Conservation (phyloP, 1,139 yeast species). For the Debaryomyces fabryi region DNA sequence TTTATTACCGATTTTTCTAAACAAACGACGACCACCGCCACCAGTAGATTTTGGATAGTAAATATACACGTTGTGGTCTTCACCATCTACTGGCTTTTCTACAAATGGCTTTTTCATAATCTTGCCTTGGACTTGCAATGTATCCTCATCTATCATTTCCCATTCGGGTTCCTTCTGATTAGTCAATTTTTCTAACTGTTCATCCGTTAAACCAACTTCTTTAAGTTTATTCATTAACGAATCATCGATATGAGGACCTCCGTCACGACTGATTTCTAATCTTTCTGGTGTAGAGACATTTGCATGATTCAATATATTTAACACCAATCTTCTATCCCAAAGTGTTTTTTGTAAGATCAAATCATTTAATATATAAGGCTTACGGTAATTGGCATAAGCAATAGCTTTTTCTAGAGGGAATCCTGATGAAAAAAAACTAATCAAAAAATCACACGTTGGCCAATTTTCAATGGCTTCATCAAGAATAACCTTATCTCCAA, state of each 20-base stretch:
- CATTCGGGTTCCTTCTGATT: slow-evolving; percentile 74
- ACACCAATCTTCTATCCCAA: slow-evolving; percentile 94
- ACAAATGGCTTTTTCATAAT: slow-evolving; percentile 86
- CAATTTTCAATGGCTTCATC: slow-evolving; percentile 94
- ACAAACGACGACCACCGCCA: slow-evolving; percentile 94
- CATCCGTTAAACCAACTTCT: slow-evolving; percentile 40
- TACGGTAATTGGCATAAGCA: slow-evolving; percentile 81
- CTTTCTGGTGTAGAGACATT: slow-evolving; percentile 88
- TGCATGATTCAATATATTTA: slow-evolving; percentile 78
- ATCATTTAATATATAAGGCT: slow-evolving; percentile 90
- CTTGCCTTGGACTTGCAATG: slow-evolving; percentile 75
- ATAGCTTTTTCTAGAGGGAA: slow-evolving; percentile 97
- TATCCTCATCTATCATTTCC: slow-evolving; percentile 89
- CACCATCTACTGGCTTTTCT: slow-evolving; percentile 99
- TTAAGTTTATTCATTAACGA: slow-evolving; percentile 52
- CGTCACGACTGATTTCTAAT: slow-evolving; percentile 89
- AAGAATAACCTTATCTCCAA: slow-evolving; percentile 95
- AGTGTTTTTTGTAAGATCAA: slow-evolving; percentile 86
- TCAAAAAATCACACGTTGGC: slow-evolving; percentile 97
- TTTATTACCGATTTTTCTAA: slow-evolving; percentile 95
- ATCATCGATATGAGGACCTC: slow-evolving; percentile 84
- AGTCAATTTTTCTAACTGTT: slow-evolving; percentile 61
- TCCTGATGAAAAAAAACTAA: slow-evolving; percentile 92
- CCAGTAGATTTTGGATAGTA: slow-evolving; percentile 88
- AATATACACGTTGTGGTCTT: slow-evolving; percentile 94